Conservation (phyloP, 768 basidiomycete genomes). For the Russula dissimulans region DNA sequence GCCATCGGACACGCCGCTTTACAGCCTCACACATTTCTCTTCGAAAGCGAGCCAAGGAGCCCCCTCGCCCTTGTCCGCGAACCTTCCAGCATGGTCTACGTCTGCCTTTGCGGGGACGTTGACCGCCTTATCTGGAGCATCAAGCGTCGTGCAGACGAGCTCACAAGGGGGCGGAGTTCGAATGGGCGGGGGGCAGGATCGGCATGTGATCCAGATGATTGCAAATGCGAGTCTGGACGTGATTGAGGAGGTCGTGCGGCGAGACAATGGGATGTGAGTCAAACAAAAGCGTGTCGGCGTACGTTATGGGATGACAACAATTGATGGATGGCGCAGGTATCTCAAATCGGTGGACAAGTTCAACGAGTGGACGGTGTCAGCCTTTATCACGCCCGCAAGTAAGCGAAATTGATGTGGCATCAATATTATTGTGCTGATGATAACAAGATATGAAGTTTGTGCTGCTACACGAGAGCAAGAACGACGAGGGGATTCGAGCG, state of each 20-base stretch:
- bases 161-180: constrained; percentile 52
- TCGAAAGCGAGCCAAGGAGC: constrained; percentile 55
- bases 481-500: constrained; percentile 89
- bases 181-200: constrained; percentile 75
- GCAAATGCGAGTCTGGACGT: constrained; percentile 94
- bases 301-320: constrained; percentile 4
- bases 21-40: constrained; percentile 75
- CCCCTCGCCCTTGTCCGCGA: constrained; percentile 65
- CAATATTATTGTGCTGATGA: constrained; percentile 11
- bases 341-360: constrained; percentile 93
- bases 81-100: constrained; percentile 84
- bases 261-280: constrained; percentile 69
- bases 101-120: constrained; percentile 86
- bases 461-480: constrained; percentile 88
- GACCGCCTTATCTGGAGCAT: constrained; percentile 78
- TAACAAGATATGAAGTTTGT: constrained; percentile 86
- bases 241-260: constrained; percentile 86
- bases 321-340: constrained; percentile 52
- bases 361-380: constrained; percentile 98
- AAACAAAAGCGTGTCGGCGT: background rate
- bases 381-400: constrained; percentile 94
- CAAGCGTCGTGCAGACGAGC: constrained; percentile 57
- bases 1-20: constrained; percentile 80
- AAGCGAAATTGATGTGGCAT: constrained; percentile 28
- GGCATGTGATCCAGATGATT: constrained; percentile 98